Evolutionary conservation across 495 filamentous ascomycete genomes (phyloP), one percentile per base, ranked within the genome.

Genomic region (Penicillium desertorum): DNA sequence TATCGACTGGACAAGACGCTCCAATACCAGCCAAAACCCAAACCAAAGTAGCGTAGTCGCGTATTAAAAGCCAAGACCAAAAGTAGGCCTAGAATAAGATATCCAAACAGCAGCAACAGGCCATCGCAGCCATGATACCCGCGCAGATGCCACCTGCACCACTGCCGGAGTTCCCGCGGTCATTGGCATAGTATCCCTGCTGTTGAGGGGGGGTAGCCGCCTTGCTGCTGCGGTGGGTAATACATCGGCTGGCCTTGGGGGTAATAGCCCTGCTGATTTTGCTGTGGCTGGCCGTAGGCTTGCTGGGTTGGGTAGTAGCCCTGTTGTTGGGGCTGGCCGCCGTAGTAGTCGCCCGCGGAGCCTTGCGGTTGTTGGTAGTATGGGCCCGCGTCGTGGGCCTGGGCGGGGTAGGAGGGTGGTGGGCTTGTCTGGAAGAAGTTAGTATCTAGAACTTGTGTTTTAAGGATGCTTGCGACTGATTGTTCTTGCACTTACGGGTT

Each of bases 41-140:
- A 29, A 46, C 11, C 42, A 22, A 12, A 29, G 14, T 30, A 36
- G 36, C 27, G 3, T 14, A 39, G n/a, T 14, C 30, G 17, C 37
- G n/a, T 17, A 1, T 14, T 12, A 12, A 30, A 29, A 19, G 8
- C 0, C 25, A 12, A 25, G 10, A 14, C 12, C 22, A 23, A 8
- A 16, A 17, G 19, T 5, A 29, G 4, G 5, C 3, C 58, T 76
- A 83, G 53, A 82, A 77, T 34, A 83, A 57, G 45, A 81, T 75
- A 70, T 83, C 80, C 72, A 81, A 76, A 60, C 79, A 82, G 61
- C 80, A 83, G 59, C 80, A 83, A 53, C 79, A 80, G 10, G 79
- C 79, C 41, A 81, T 32, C 16, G 73, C 77, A 45, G 76, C 78
- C 64, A 80, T 62, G 10, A 81, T 65, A 62, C 75, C 79, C 0